phyloP scores from a whole-genome alignment of 2,329 filamentous ascomycete genomes.

The Fusarium clavum region DNA sequence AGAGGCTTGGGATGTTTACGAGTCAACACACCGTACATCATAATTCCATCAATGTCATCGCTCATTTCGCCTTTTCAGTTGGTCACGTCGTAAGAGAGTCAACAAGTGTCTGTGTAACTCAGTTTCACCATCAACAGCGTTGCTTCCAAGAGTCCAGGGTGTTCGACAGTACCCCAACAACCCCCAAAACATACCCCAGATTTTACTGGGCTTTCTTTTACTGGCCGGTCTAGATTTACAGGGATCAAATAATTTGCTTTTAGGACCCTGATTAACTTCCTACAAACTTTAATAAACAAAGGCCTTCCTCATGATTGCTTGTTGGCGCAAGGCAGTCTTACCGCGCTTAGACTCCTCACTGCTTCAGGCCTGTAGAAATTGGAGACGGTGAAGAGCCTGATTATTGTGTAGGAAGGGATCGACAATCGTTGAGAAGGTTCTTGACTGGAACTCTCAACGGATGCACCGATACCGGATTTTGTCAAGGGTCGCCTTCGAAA shows the following conservation, averaged over 20 bases:
- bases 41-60: not conserved
- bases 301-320: too few species aligned
- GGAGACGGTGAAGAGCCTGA: constrained; percentile 28
- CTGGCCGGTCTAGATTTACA: constrained; percentile 25
- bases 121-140: constrained; percentile 6
- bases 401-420: constrained; percentile 1
- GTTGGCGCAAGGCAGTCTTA: not conserved
- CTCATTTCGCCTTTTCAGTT: not conserved
- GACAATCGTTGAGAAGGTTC: not conserved
- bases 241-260: constrained; percentile 2
- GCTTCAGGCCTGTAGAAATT: not conserved
- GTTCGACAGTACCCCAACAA: constrained; percentile 1
- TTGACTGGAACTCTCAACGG: not conserved
- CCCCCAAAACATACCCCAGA: constrained; percentile 34
- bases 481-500: not conserved
- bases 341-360: not conserved
- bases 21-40: not conserved
- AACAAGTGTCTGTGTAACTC: not conserved
- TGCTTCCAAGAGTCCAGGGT: not conserved
- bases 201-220: constrained; percentile 11
- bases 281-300: not conserved
- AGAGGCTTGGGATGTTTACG: not conserved
- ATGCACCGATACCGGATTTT: constrained; percentile 17
- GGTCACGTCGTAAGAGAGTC: not conserved
- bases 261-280: not conserved